Percentiles rank a stretch among this genome's conserved stretches.
Conservation (phyloP, 805 yeast species). For the Yamadazyma ubonensis region DNA sequence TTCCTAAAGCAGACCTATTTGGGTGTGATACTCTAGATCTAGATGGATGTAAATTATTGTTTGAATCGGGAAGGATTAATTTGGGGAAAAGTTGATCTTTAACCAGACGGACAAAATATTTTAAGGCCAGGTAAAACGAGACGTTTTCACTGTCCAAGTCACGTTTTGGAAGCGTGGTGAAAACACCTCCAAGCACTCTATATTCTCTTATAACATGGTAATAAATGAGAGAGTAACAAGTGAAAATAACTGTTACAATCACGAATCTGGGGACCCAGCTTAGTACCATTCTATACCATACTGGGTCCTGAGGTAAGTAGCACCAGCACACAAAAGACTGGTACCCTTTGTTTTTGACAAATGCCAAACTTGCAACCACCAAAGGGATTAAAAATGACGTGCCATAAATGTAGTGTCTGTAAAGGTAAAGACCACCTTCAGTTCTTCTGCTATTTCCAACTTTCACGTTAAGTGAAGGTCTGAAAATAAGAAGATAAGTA, state of each 20-base stretch:
- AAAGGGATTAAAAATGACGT: constrained; percentile 60
- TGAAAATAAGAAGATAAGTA: constrained; percentile 70
- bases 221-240: constrained; percentile 69
- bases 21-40: not conserved
- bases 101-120: constrained; percentile 25
- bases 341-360: constrained; percentile 56
- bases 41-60: constrained; percentile 1
- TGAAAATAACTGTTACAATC: constrained; percentile 59
- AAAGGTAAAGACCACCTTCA: constrained; percentile 74
- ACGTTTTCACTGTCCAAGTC: constrained; percentile 22
- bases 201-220: constrained; percentile 67
- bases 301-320: constrained; percentile 68
- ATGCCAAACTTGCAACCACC: constrained; percentile 69
- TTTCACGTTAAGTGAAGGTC: constrained; percentile 49
- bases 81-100: constrained; percentile 27
- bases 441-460: constrained; percentile 32
- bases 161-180: constrained; percentile 24
- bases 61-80: constrained; percentile 27
- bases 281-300: constrained; percentile 70
- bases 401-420: constrained; percentile 57
- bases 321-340: constrained; percentile 71
- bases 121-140: constrained; percentile 33
- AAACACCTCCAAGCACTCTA: constrained; percentile 50
- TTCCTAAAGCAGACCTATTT: not conserved
- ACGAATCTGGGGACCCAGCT: constrained; percentile 82